Conservation (phyloP, 2,329 filamentous ascomycete species). For the Phaeosphaeriaceae sp. region DNA sequence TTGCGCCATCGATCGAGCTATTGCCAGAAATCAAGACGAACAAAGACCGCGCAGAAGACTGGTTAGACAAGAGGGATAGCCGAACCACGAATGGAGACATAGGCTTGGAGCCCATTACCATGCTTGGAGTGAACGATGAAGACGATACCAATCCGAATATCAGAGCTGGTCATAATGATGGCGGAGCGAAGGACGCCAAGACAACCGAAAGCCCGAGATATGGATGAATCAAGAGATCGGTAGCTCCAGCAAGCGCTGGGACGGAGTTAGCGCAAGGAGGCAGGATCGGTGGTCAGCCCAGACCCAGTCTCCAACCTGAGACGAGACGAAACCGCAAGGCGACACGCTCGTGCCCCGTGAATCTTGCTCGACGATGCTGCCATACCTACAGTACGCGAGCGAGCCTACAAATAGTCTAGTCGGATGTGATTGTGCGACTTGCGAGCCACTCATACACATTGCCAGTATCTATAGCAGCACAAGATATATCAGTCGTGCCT, state of each 20-base stretch:
- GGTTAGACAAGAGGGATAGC: slow-evolving; percentile 22
- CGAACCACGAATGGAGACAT: slow-evolving; percentile 9
- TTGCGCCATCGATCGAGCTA: slow-evolving; percentile 16
- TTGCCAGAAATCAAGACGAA: slow-evolving; percentile 18
- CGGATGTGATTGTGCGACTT: slow-evolving; percentile 7
- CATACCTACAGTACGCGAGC: background rate
- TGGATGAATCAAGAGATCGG: background rate
- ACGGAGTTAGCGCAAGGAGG: background rate
- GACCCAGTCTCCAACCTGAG: background rate
- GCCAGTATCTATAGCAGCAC: slow-evolving; percentile 1
- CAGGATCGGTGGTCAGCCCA: background rate
- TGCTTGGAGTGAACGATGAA: slow-evolving; percentile 4
- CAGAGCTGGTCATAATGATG: background rate
- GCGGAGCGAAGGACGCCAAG: background rate
- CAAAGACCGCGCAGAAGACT: slow-evolving; percentile 24
- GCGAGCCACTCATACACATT: background rate
- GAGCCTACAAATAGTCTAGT: background rate
- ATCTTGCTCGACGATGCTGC: background rate
- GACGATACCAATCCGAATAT: slow-evolving; percentile 12
- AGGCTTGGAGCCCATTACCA: slow-evolving; percentile 6
- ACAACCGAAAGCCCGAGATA: background rate
- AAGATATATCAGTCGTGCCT: slow-evolving; percentile 7
- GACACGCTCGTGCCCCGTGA: background rate
- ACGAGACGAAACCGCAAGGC: background rate
- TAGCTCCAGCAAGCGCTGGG: background rate